Percentiles rank a stretch among this genome's conserved stretches.
Evolutionary conservation across 2,329 filamentous ascomycete genomes (phyloP).

Genomic region (Cercospora sp.): DNA sequence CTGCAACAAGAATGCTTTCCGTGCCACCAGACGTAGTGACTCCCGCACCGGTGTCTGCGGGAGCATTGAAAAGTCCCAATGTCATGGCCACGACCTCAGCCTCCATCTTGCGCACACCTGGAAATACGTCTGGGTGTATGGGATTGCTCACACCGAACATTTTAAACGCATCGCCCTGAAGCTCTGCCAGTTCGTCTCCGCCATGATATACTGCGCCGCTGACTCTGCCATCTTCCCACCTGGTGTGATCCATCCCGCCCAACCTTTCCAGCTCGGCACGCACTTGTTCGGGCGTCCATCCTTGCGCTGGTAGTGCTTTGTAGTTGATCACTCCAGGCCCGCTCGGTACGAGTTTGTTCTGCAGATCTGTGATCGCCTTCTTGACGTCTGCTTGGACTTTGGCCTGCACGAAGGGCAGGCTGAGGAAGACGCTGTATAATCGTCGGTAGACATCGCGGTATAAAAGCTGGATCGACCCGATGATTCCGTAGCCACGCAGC

Average conservation of each 20-base stretch:
- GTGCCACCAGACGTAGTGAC: slow-evolving; percentile 91
- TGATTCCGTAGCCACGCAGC: slow-evolving; percentile 81
- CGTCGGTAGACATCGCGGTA: slow-evolving; percentile 72
- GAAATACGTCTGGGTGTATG: slow-evolving; percentile 97
- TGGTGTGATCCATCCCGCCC: slow-evolving; percentile 84
- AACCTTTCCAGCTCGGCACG: slow-evolving; percentile 76
- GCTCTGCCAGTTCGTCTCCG: slow-evolving; percentile 73
- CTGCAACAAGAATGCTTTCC: slow-evolving; percentile 96
- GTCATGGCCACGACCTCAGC: slow-evolving; percentile 97
- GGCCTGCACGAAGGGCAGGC: slow-evolving; percentile 79
- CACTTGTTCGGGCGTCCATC: slow-evolving; percentile 77
- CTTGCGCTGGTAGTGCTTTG: slow-evolving; percentile 75
- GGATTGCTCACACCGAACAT: slow-evolving; percentile 95
- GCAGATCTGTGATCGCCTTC: slow-evolving; percentile 76
- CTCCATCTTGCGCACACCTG: slow-evolving; percentile 98
- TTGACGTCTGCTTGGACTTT: slow-evolving; percentile 83
- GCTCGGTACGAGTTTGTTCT: slow-evolving; percentile 77
- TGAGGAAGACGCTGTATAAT: slow-evolving; percentile 82
- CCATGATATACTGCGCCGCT: slow-evolving; percentile 96
- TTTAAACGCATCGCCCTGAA: slow-evolving; percentile 91
- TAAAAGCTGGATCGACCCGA: slow-evolving; percentile 74
- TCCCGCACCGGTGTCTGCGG: slow-evolving; percentile 72
- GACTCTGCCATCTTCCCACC: slow-evolving; percentile 94
- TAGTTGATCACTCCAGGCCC: slow-evolving; percentile 72
- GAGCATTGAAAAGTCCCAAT: slow-evolving; percentile 74